These are phyloP conservation scores for Blastobotrys malaysiensis DNA, from an alignment of 1,139 yeast species.

Conservation along the genomic window DNA sequence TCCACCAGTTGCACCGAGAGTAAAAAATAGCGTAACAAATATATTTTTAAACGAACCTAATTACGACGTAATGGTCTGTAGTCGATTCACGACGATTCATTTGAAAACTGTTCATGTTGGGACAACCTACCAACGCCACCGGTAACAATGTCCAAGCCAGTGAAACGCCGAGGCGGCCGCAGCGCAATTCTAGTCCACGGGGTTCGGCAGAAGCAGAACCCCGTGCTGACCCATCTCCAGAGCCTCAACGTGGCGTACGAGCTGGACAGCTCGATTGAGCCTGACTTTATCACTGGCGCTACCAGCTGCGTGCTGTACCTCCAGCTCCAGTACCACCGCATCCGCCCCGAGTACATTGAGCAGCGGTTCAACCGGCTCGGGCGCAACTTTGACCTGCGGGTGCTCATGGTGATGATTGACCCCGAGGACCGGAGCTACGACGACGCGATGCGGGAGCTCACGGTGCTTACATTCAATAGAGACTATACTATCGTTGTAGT, in stretches of 20 bases:
- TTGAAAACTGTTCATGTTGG: too few relatives aligned
- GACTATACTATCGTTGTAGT: conserved; percentile 64
- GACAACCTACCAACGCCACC: conserved; percentile 2
- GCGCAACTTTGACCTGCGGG: conserved; percentile 46
- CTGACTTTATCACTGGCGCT: conserved; percentile 62
- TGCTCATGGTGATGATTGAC: conserved; percentile 71
- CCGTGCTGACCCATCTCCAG: conserved; percentile 44
- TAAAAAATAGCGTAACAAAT: too few relatives aligned
- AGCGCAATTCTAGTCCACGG: conserved; percentile 40
- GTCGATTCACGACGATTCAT: too few relatives aligned
- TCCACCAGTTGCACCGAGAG: too few relatives aligned
- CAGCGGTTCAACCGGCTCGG: conserved; percentile 57
- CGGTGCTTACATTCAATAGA: conserved; percentile 56
- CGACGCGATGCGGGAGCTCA: conserved; percentile 61
- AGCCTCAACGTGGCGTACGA: conserved; percentile 47
- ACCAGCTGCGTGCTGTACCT: conserved; percentile 66
- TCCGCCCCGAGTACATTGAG: conserved; percentile 83
- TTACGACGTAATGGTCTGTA: too few relatives aligned
- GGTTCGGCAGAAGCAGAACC: conserved; percentile 56
- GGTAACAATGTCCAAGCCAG: conserved; percentile 1
- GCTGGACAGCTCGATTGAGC: conserved; percentile 33
- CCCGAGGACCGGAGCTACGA: conserved; percentile 53
- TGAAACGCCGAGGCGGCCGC: conserved; percentile 16
- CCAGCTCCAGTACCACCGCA: conserved; percentile 70
- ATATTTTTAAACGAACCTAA: too few relatives aligned